Percentiles rank a stretch among this genome's conserved stretches.
These are phyloP conservation scores for Alternaria solani DNA, from an alignment of 2,329 filamentous ascomycete species.

Conservation along the genomic window DNA sequence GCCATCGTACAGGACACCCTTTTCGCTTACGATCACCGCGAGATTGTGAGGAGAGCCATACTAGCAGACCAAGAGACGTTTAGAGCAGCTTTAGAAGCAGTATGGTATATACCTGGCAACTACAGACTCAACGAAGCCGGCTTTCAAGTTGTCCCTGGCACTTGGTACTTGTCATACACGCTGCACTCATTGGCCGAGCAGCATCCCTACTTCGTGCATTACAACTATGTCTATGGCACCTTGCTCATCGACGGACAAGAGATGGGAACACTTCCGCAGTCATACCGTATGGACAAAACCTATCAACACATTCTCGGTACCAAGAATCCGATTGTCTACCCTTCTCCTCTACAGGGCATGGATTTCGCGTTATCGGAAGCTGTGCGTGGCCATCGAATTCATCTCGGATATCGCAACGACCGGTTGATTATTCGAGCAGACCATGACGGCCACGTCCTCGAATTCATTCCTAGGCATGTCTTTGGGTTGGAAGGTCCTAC, in stretches of 20 bases:
- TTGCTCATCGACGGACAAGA: conserved; percentile 60
- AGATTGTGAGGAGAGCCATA: conserved; percentile 50
- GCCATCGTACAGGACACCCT: conserved; percentile 60
- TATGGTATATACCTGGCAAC: conserved; percentile 54
- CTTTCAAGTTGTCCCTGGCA: conserved; percentile 13
- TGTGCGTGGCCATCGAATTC: conserved; percentile 56
- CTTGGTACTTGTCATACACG: conserved; percentile 47
- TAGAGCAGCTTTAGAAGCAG: conserved; percentile 45
- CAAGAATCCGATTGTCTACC: conserved; percentile 60
- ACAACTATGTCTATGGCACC: conserved; percentile 58
- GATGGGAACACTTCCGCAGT: conserved; percentile 62
- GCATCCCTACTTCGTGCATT: conserved; percentile 45
- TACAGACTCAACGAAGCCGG: conserved; percentile 15
- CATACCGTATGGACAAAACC: conserved; percentile 55
- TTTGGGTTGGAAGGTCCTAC: conserved; percentile 30
- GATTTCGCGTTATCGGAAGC: conserved; percentile 50
- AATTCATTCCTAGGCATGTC: conserved; percentile 44
- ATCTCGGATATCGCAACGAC: conserved; percentile 61
- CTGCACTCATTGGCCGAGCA: conserved; percentile 38
- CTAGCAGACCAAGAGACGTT: conserved; percentile 38
- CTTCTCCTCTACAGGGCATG: conserved; percentile 64
- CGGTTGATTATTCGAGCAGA: conserved; percentile 57
- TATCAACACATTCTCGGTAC: conserved; percentile 64
- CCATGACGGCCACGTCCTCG: conserved; percentile 34
- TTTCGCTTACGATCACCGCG: conserved; percentile 51